A percentile compares a stretch with the other conserved stretches of the same genome.
Evolutionary conservation across 129 eudicot genomes (phyloP).

Genomic region (Chrysanthemum lavandulifolium): DNA sequence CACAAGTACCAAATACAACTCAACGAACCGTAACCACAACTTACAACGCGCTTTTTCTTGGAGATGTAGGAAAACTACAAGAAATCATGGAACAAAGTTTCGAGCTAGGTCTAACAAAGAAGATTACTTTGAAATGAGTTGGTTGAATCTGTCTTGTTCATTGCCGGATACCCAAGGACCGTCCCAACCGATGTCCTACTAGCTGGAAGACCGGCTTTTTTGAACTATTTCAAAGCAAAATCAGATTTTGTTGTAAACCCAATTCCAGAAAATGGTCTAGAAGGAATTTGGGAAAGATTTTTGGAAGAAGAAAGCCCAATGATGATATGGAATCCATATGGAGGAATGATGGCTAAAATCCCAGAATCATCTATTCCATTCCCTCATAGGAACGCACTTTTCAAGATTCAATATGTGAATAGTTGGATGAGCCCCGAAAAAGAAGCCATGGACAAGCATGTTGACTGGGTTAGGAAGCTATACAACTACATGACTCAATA

Average conservation of each 20-base stretch:
- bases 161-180: too few species aligned
- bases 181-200: too few species aligned
- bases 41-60: too few species aligned
- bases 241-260: slow-evolving; percentile 19
- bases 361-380: slow-evolving; percentile 13
- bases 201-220: slow-evolving; percentile 10
- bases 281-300: slow-evolving; percentile 18
- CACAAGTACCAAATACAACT: too few species aligned
- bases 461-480: slow-evolving; percentile 13
- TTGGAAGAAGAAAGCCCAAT: slow-evolving; percentile 18
- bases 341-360: slow-evolving; percentile 16
- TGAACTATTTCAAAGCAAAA: slow-evolving; percentile 20
- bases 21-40: too few species aligned
- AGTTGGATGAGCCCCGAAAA: slow-evolving; percentile 16
- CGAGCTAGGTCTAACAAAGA: too few species aligned
- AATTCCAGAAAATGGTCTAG: background rate
- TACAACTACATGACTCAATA: slow-evolving; percentile 9
- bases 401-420: slow-evolving; percentile 9
- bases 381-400: slow-evolving; percentile 12
- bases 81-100: too few species aligned
- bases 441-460: slow-evolving; percentile 5
- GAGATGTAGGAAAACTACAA: too few species aligned
- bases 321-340: slow-evolving; percentile 15
- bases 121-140: too few species aligned
- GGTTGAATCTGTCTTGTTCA: too few species aligned